Base-by-base conservation (phyloP, 148 eudicot genomes). In the Persicaria tinctoria region DNA sequence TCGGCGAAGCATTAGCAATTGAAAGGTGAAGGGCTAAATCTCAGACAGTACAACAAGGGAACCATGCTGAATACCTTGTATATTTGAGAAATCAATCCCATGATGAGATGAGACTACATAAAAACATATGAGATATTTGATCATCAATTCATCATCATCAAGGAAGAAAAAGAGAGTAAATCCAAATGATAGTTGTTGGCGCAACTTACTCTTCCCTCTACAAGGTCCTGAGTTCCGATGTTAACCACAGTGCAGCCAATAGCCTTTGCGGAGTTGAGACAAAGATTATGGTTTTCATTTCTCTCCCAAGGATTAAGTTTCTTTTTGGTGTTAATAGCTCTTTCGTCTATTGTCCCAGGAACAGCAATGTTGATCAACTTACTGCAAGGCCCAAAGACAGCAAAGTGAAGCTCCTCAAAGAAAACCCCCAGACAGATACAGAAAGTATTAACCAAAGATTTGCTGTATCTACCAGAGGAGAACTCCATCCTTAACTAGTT, bases 221-320 rank as follows among this genome's bases (percentile, higher is more conserved):
- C 87, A 75, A 93, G 75, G 80, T 93, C 98, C 70, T 91, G 93
- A 62, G 93, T 86, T 77, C 98, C 96, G 73, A 93, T 90, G 72
- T 93, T 93, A 32, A 93, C 98, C 51, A 93, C 98, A 8, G 98
- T 93, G 83, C 98, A 93, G 57, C 98, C 98, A 46, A 93, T 93
- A 68, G 98, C 98, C 87, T 93, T 93, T 1, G 98, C 98, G 75
- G 98, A 93, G 75, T 93, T 93, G 50, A 93, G 92, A 82, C 98
- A 90, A 57, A 93, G 90, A 46, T 93, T 93, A 74, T 93, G 98
- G 75, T 93, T 93, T 75, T 93, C 98, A 79, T 93, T 93, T 75
- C 90, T 88, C 80, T 93, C 98, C 98, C 98, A 93, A 41, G 94
- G 97, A 76, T 93, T 93, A 20, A 86, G 89, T n/a, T 53, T 77